Conservation (phyloP, 495 filamentous ascomycete genomes). For the Aspergillus bertholletiae region DNA sequence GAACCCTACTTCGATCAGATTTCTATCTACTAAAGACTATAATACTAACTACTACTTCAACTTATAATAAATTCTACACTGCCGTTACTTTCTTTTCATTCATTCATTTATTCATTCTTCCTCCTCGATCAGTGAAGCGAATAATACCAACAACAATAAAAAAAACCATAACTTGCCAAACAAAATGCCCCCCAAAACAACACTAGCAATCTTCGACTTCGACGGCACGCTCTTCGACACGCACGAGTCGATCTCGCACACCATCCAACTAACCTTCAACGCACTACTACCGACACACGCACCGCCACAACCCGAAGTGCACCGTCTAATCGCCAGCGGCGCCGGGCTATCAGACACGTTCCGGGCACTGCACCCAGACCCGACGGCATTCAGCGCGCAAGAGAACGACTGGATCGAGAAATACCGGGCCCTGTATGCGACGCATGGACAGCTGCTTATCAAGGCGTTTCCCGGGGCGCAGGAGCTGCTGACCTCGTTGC, state of each 20-base stretch:
- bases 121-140: too few relatives aligned
- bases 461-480: conserved; percentile 21
- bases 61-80: too few relatives aligned
- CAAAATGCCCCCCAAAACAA: not conserved
- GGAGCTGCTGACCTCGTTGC: conserved; percentile 13
- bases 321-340: conserved; percentile 20
- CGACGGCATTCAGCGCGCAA: conserved; percentile 1
- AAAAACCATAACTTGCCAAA: not conserved
- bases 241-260: conserved; percentile 16
- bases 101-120: too few relatives aligned
- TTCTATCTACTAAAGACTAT: too few relatives aligned
- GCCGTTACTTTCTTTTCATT: too few relatives aligned
- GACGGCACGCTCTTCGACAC: conserved; percentile 30
- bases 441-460: conserved; percentile 21
- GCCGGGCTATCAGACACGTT: conserved; percentile 18
- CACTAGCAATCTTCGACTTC: conserved; percentile 26
- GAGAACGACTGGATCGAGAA: conserved; percentile 16
- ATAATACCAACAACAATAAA: too few relatives aligned
- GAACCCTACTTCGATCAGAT: too few relatives aligned
- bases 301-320: conserved; percentile 12
- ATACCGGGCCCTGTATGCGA: conserved; percentile 25
- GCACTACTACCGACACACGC: conserved; percentile 18
- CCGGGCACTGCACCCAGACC: conserved; percentile 14
- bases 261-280: conserved; percentile 20
- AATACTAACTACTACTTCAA: too few relatives aligned